Percentiles rank a stretch among this genome's conserved stretches.
phyloP scores from a whole-genome alignment of 2,329 filamentous ascomycete species.

The Diaporthe caulivora region DNA sequence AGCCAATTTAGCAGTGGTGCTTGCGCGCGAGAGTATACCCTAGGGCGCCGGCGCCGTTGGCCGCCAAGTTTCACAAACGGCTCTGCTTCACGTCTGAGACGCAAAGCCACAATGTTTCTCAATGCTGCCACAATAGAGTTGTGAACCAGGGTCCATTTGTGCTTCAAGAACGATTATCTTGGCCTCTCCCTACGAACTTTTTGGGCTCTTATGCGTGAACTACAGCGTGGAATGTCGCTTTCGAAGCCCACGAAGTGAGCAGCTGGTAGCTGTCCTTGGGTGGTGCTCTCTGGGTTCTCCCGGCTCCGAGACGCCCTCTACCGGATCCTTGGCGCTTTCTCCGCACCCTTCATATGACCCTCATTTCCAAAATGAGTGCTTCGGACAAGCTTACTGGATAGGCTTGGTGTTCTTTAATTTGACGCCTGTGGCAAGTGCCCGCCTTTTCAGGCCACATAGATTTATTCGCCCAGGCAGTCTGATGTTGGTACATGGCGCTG shows the following conservation, averaged over 20 bases:
- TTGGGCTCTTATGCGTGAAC: background rate
- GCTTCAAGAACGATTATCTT: background rate
- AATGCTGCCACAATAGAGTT: background rate
- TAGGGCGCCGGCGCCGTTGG: background rate
- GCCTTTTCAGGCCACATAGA: background rate
- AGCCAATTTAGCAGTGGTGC: background rate
- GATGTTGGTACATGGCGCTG: background rate
- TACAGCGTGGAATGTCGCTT: background rate
- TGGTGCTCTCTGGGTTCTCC: background rate
- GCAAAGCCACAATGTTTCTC: conserved; percentile 25
- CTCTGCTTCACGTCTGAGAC: conserved; percentile 26
- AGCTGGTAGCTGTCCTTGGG: background rate
- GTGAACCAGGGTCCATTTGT: too few relatives aligned
- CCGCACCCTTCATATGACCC: conserved; percentile 7
- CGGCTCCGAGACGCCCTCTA: background rate
- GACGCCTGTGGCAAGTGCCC: background rate
- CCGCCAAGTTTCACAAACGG: conserved; percentile 9
- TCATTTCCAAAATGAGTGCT: background rate
- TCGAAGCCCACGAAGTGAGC: background rate
- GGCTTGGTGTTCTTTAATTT: background rate
- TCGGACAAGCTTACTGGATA: background rate
- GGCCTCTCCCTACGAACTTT: too few relatives aligned
- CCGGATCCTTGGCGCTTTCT: background rate
- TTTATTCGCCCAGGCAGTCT: background rate
- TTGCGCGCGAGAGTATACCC: background rate